Conservation (phyloP, 331 rosid genomes). For the Phaseolus coccineus region DNA sequence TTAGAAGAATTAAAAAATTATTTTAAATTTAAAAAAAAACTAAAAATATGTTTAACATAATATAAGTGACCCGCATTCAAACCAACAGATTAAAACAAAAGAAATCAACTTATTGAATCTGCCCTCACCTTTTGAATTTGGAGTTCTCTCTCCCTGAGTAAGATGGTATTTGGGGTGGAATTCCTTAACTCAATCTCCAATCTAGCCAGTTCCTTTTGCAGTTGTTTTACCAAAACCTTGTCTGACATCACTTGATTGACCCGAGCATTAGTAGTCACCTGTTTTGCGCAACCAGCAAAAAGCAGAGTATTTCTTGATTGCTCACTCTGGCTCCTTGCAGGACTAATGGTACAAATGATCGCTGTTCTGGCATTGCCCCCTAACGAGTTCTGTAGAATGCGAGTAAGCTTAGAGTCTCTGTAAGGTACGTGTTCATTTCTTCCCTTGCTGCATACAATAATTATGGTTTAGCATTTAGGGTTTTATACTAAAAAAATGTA, state of each 20-base stretch:
- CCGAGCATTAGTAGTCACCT: slow-evolving; percentile 83
- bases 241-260: slow-evolving; percentile 79
- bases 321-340: slow-evolving; percentile 81
- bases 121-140: slow-evolving; percentile 73
- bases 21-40: too few species aligned
- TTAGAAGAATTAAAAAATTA: too few species aligned
- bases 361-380: slow-evolving; percentile 97
- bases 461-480: slow-evolving; percentile 30
- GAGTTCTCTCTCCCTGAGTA: slow-evolving; percentile 83
- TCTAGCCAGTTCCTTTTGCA: slow-evolving; percentile 71
- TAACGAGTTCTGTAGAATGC: slow-evolving; percentile 83
- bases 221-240: slow-evolving; percentile 79
- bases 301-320: slow-evolving; percentile 84
- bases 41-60: too few species aligned
- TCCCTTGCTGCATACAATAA: slow-evolving; percentile 71
- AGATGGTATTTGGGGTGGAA: slow-evolving; percentile 52
- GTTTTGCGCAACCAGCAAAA: slow-evolving; percentile 84
- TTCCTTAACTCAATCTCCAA: slow-evolving; percentile 67
- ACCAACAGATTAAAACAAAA: background rate
- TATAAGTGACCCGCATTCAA: background rate
- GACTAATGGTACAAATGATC: slow-evolving; percentile 85
- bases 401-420: slow-evolving; percentile 88
- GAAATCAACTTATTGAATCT: slow-evolving; percentile 23
- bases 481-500: background rate
- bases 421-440: slow-evolving; percentile 79